Conservation (phyloP, 768 basidiomycete species). For the Crucibulum laeve region DNA sequence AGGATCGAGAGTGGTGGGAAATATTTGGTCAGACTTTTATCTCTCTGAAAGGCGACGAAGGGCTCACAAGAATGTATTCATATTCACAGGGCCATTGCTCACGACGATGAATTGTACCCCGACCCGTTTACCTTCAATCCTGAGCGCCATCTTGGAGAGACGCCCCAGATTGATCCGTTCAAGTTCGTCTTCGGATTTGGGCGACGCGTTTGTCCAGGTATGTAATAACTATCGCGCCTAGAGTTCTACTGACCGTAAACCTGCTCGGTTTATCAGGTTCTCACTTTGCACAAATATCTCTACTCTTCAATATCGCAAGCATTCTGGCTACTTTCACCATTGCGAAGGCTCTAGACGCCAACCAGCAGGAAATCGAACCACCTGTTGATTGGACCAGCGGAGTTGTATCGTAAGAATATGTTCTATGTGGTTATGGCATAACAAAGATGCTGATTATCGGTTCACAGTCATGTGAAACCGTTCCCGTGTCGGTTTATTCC, state of each 20-base stretch:
- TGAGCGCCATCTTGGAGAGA: slow-evolving; percentile 12
- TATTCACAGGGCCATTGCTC: slow-evolving; percentile 23
- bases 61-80: background rate
- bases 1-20: slow-evolving; percentile 22
- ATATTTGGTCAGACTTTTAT: slow-evolving; percentile 21
- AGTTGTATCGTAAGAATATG: no score
- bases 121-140: slow-evolving; percentile 31
- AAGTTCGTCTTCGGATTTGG: background rate
- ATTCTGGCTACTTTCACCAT: background rate
- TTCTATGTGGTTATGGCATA: no score
- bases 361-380: background rate
- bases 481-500: no score
- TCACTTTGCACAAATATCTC: background rate
- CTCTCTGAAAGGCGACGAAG: slow-evolving; percentile 2
- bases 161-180: background rate
- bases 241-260: background rate
- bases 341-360: background rate
- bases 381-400: no score
- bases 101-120: slow-evolving; percentile 30
- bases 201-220: no score
- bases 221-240: background rate
- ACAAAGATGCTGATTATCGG: no score
- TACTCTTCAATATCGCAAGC: background rate
- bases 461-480: no score
- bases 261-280: background rate